These are phyloP conservation scores for Colletotrichum filicis DNA, from an alignment of 2,329 filamentous ascomycete species.

Conservation along the genomic window DNA sequence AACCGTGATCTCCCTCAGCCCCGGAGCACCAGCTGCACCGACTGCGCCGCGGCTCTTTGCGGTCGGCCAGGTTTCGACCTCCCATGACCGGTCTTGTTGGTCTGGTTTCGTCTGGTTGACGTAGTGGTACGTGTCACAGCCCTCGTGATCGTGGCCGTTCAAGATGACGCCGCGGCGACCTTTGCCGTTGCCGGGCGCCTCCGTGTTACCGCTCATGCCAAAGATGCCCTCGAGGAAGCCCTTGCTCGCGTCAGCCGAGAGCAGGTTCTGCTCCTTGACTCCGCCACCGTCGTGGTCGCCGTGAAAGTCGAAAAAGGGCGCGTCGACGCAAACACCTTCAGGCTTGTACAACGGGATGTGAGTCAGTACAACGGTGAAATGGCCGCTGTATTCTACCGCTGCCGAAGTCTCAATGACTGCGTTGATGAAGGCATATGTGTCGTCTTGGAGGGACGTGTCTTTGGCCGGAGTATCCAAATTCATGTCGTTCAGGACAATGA, in stretches of 20 bases:
- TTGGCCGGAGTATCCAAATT: constrained; percentile 89
- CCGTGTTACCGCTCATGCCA: constrained; percentile 74
- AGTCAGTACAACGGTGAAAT: constrained; percentile 87
- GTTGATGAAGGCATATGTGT: constrained; percentile 83
- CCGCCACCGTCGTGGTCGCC: constrained; percentile 70
- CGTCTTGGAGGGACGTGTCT: constrained; percentile 73
- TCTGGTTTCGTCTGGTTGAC: constrained; percentile 70
- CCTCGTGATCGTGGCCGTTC: constrained; percentile 95
- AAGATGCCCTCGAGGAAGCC: constrained; percentile 88
- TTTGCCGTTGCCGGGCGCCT: constrained; percentile 68
- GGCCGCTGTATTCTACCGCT: constrained; percentile 69
- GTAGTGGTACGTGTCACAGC: constrained; percentile 90
- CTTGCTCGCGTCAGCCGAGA: constrained; percentile 77
- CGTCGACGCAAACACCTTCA: constrained; percentile 84
- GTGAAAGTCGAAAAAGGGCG: constrained; percentile 85
- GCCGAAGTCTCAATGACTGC: constrained; percentile 71
- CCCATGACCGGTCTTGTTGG: constrained; percentile 56
- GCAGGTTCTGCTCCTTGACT: constrained; percentile 90
- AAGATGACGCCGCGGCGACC: constrained; percentile 83
- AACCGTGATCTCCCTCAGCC: constrained; percentile 89
- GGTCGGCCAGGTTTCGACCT: constrained; percentile 59
- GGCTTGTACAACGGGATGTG: constrained; percentile 92
- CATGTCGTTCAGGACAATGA: constrained; percentile 91
- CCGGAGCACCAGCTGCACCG: constrained; percentile 60
- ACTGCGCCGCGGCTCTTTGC: constrained; percentile 54